phyloP scores from a whole-genome alignment of 441 rosid genomes.

The Mallotus japonicus region DNA sequence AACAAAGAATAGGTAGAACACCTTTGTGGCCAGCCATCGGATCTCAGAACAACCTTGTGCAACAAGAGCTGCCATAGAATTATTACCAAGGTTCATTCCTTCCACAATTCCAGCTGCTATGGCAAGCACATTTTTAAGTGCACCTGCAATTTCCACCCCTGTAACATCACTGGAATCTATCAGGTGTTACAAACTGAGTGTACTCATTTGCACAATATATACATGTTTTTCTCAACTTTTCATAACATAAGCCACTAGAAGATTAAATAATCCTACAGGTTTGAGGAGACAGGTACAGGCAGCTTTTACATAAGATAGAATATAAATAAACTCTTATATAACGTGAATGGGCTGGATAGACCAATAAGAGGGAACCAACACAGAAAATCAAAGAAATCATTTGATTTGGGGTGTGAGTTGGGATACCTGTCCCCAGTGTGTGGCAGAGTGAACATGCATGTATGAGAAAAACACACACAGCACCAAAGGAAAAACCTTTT shows the following conservation, averaged over 20 bases:
- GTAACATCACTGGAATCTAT: slow-evolving; percentile 89
- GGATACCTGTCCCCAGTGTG: background rate
- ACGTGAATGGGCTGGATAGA: background rate
- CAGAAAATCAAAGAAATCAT: background rate
- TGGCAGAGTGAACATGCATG: background rate
- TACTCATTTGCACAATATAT: slow-evolving; percentile 18
- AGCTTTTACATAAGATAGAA: background rate
- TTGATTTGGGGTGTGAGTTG: background rate
- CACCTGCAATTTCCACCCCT: slow-evolving; percentile 97
- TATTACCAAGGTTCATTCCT: slow-evolving; percentile 90
- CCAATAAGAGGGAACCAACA: background rate
- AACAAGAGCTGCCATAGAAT: slow-evolving; percentile 98
- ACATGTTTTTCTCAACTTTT: slow-evolving; percentile 7
- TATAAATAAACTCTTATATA: background rate
- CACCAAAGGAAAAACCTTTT: background rate
- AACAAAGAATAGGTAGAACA: slow-evolving; percentile 23
- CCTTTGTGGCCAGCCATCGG: slow-evolving; percentile 94
- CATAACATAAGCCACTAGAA: slow-evolving; percentile 3
- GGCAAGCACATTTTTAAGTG: slow-evolving; percentile 90
- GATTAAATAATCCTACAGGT: background rate
- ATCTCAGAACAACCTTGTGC: slow-evolving; percentile 96
- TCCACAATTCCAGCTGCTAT: slow-evolving; percentile 95
- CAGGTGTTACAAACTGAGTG: slow-evolving; percentile 70
- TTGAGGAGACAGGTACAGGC: background rate
- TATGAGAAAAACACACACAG: background rate